Percentiles rank a stretch among this genome's conserved stretches.
These are phyloP conservation scores for Sporothrix dimorphospora DNA, from an alignment of 2,329 filamentous ascomycete genomes.

Conservation along the genomic window DNA sequence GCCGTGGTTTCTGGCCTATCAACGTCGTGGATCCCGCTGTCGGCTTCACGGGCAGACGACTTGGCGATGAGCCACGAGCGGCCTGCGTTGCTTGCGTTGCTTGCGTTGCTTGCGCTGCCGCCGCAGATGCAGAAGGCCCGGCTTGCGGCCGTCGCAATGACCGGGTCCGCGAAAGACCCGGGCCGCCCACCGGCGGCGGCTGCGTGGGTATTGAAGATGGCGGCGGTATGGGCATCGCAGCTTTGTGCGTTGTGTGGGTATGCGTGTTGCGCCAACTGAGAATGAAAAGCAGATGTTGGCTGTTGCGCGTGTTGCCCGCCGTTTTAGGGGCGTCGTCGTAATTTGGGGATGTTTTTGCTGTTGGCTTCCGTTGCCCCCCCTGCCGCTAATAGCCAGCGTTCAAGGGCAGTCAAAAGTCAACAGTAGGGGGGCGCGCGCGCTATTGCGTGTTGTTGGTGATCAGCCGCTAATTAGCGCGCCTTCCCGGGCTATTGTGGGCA, in stretches of 20 bases:
- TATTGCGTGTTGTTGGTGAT: background rate
- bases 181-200: constrained; percentile 21
- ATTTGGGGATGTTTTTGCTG: constrained; percentile 13
- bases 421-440: background rate
- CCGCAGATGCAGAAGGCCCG: constrained; percentile 26
- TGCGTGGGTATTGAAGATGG: constrained; percentile 39
- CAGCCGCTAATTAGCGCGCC: constrained; percentile 17
- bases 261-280: background rate
- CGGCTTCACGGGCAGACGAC: constrained; percentile 52
- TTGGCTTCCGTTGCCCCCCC: background rate
- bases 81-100: background rate
- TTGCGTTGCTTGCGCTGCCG: constrained; percentile 7
- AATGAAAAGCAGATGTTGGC: background rate
- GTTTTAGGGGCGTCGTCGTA: background rate
- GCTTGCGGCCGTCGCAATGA: constrained; percentile 52
- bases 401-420: constrained; percentile 1
- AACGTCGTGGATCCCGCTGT: constrained; percentile 28
- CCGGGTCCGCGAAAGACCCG: constrained; percentile 48
- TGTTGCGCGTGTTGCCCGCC: background rate
- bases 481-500: background rate
- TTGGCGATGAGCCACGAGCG: constrained; percentile 50
- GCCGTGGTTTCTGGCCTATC: constrained; percentile 36
- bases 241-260: background rate
- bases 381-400: background rate
- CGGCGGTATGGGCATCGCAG: constrained; percentile 5